These are phyloP conservation scores for Marasmius sp. DNA, from an alignment of 1,284 basidiomycete genomes.

Conservation along the genomic window DNA sequence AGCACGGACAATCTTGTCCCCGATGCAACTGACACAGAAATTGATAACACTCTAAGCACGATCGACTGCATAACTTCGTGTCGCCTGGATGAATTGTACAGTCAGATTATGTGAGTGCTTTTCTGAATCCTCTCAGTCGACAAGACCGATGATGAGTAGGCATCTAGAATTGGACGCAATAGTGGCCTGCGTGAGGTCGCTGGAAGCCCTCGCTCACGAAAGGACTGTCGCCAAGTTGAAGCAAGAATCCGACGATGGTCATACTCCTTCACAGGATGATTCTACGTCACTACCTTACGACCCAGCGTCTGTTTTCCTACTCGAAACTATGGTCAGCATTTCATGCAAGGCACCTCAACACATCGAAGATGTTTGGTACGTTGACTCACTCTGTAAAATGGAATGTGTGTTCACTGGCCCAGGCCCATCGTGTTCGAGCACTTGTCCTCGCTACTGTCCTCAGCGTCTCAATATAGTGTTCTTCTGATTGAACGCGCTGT, in stretches of 20 bases:
- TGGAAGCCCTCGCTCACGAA: slow-evolving; percentile 90
- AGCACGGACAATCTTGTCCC: slow-evolving; percentile 74
- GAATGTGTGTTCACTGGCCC: slow-evolving; percentile 2
- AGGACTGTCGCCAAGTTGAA: slow-evolving; percentile 76
- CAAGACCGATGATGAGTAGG: slow-evolving; percentile 38
- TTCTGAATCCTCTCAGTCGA: neutral
- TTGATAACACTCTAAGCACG: slow-evolving; percentile 93
- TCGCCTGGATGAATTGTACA: slow-evolving; percentile 91
- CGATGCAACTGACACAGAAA: slow-evolving; percentile 83
- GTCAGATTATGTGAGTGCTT: slow-evolving; percentile 79
- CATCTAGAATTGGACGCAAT: slow-evolving; percentile 78
- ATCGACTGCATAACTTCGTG: slow-evolving; percentile 96
- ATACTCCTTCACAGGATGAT: slow-evolving; percentile 38
- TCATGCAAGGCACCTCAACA: slow-evolving; percentile 73
- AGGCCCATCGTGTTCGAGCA: slow-evolving; percentile 95
- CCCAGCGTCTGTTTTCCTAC: slow-evolving; percentile 89
- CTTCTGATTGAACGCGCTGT: slow-evolving; percentile 95
- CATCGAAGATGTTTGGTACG: slow-evolving; percentile 86
- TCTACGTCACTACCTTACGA: slow-evolving; percentile 79
- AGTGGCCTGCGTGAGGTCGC: slow-evolving; percentile 78
- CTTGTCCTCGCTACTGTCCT: slow-evolving; percentile 76
- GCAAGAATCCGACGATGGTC: slow-evolving; percentile 63
- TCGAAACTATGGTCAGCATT: slow-evolving; percentile 93
- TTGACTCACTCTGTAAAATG: slow-evolving; percentile 3
- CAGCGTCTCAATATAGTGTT: slow-evolving; percentile 82